Evolutionary conservation across 805 yeast genomes (phyloP).

Genomic region (Cyberlindnera euphorbiiphila): DNA sequence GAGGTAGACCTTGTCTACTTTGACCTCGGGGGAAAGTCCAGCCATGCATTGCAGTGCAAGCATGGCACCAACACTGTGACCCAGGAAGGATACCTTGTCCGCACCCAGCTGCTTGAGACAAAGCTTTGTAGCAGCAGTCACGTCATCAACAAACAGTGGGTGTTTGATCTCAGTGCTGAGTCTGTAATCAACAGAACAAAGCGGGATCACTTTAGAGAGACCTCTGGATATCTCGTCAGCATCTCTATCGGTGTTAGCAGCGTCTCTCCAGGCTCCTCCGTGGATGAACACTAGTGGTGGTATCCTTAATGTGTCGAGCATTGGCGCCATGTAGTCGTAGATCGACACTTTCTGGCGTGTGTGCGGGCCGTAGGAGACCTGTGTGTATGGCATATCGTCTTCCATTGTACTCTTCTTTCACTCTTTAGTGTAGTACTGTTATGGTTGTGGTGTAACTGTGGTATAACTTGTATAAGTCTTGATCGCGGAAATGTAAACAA

Average conservation of each 20-base stretch:
- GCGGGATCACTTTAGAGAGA: slow-evolving; percentile 19
- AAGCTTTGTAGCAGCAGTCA: slow-evolving; percentile 33
- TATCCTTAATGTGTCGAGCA: slow-evolving; percentile 3
- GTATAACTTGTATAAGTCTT: no score
- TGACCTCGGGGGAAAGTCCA: slow-evolving; percentile 3
- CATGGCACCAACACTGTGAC: slow-evolving; percentile 84
- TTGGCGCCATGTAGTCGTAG: slow-evolving; percentile 14
- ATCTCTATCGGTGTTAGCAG: slow-evolving; percentile 55
- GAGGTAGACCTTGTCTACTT: slow-evolving; percentile 32
- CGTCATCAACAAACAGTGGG: slow-evolving; percentile 61
- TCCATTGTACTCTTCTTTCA: no score
- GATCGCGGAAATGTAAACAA: slow-evolving; percentile 3
- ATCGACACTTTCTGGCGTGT: slow-evolving; percentile 12
- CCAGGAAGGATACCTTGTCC: slow-evolving; percentile 39
- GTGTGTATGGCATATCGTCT: slow-evolving; percentile 1
- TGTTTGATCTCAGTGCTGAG: slow-evolving; percentile 58
- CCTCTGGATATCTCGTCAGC: slow-evolving; percentile 33
- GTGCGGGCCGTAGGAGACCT: slow-evolving; percentile 10
- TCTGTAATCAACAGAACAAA: slow-evolving; percentile 53
- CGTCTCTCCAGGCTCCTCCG: slow-evolving; percentile 90
- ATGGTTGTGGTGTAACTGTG: no score
- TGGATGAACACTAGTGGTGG: slow-evolving; percentile 57
- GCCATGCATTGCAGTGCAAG: slow-evolving; percentile 17
- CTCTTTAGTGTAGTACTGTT: no score
- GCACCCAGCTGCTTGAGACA: slow-evolving; percentile 8